Base-by-base conservation (phyloP, 2,329 filamentous ascomycete species). In the Talaromyces amestolkiae region DNA sequence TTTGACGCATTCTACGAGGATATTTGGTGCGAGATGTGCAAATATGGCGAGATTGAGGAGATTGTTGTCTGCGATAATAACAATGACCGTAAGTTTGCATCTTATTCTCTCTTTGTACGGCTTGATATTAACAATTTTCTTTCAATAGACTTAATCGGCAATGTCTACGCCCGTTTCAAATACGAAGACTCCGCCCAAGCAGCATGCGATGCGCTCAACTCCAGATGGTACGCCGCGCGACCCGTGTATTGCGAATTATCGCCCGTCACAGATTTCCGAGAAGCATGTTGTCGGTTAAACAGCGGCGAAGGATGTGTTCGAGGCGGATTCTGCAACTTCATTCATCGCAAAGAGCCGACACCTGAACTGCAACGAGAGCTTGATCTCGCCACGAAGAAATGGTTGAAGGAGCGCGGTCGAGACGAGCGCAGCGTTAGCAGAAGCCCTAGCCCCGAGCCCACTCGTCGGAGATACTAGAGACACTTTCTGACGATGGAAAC, bases 1-100 rank as follows among this genome's bases (percentile, higher is more conserved):
- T 99, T 99, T 78, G 95, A 99, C 81, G 95, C 95, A 75, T 99
- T 99, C 80, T 99, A 99, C 85, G 95, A 99, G 83, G 95, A 99
- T 79, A 93, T 99, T 71, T 99, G 95, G 94, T 98, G 94, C 83
- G 95, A 99, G 86, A 92, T 99, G 84, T 98, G 95, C 89, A 93
- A 96, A 82, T 99, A 96, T 79, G 95, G 95, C 71, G 92, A 98
- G 81, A 85, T 98, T 41, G 95, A 99, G 82, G 95, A 99, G 82
- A 87, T 99, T 13, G 95, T 99, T 13, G 94, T 99, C 2, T 99
- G 95, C 81, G 95, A 99, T 83, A 99, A 99, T 81, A 98, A 98
- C 81, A 99, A 99, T 81, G 95, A 99, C 77, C 94, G 89, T 91
- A 78, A 72, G 89, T 86, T 65, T 63, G 56, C 13, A 31, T 19